Percentiles rank a stretch among this genome's conserved stretches.
Evolutionary conservation across 371 early-diverging fungal species (phyloP).

Genomic region (Mortierella sp.): DNA sequence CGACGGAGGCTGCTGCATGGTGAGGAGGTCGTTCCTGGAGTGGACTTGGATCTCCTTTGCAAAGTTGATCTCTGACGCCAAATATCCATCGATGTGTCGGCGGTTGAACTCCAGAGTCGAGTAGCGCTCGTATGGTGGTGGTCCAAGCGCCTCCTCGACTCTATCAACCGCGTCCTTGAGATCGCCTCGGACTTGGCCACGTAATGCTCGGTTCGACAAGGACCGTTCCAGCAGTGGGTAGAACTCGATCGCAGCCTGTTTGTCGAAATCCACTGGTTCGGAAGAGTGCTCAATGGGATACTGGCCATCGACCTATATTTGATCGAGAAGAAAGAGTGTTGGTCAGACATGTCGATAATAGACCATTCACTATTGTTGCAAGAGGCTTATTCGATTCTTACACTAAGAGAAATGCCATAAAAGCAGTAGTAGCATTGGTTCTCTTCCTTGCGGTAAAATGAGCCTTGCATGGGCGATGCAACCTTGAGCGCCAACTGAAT

Average conservation of each 20-base stretch:
- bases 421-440: slow-evolving; percentile 81
- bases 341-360: not conserved
- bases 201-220: slow-evolving; percentile 58
- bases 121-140: slow-evolving; percentile 65
- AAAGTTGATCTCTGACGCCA: slow-evolving; percentile 57
- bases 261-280: slow-evolving; percentile 60
- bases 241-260: slow-evolving; percentile 68
- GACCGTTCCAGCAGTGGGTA: slow-evolving; percentile 63
- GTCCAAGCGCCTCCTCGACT: slow-evolving; percentile 64
- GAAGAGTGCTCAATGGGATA: slow-evolving; percentile 70
- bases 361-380: too few species aligned
- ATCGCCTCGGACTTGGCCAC: slow-evolving; percentile 64
- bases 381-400: slow-evolving; percentile 33
- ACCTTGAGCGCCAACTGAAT: slow-evolving; percentile 47
- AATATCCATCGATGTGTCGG: slow-evolving; percentile 55
- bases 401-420: slow-evolving; percentile 71
- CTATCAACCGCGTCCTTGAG: slow-evolving; percentile 71
- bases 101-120: slow-evolving; percentile 55
- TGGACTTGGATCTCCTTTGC: slow-evolving; percentile 37
- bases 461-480: slow-evolving; percentile 47
- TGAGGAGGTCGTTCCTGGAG: slow-evolving; percentile 26
- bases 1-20: slow-evolving; percentile 52
- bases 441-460: slow-evolving; percentile 58
- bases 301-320: slow-evolving; percentile 64
- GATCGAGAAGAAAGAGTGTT: not conserved